Evolutionary conservation across 768 basidiomycete genomes (phyloP).

Genomic region (Rhodotorula diobovata): DNA sequence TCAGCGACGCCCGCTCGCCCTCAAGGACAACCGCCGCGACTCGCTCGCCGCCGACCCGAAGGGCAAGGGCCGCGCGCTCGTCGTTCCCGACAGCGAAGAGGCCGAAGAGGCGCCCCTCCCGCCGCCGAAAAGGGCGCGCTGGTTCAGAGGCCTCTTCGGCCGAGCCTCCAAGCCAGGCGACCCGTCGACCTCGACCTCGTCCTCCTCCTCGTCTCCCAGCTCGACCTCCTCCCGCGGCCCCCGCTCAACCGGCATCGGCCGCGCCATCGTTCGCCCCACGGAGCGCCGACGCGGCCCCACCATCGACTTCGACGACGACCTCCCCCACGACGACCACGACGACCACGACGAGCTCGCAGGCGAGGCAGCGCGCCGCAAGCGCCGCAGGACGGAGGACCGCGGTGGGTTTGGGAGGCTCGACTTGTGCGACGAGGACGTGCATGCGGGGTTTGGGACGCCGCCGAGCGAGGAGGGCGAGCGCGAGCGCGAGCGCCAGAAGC

Average conservation of each 20-base stretch:
- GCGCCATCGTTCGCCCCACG: background rate
- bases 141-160: background rate
- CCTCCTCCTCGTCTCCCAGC: background rate
- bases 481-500: no score
- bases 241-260: background rate
- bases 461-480: background rate
- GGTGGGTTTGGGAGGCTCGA: conserved; percentile 13
- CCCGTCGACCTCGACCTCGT: background rate
- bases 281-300: background rate
- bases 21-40: background rate
- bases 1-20: no score
- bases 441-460: background rate
- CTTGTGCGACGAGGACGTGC: background rate
- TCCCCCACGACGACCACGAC: background rate
- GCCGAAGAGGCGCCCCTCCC: background rate
- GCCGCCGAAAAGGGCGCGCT: no score
- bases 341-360: background rate
- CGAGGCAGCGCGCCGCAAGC: conserved; percentile 1
- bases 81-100: background rate
- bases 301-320: conserved; percentile 2
- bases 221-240: background rate
- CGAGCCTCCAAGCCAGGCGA: background rate
- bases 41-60: background rate
- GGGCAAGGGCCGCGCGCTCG: background rate
- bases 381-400: background rate